phyloP scores from a whole-genome alignment of 2,329 filamentous ascomycete species.

The Penicillium sclerotiorum region DNA sequence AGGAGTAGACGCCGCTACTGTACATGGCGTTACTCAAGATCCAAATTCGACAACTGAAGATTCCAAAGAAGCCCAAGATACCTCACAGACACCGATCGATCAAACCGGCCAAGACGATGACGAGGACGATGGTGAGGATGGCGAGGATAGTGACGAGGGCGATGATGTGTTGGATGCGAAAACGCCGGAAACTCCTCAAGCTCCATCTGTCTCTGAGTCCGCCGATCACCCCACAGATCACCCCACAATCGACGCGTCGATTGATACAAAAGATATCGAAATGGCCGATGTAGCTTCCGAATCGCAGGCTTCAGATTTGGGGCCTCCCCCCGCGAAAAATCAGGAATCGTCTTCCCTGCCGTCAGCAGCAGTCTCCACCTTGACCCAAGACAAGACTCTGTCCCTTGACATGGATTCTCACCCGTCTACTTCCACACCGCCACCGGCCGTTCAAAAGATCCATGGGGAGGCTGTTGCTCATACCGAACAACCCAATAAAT shows the following conservation, averaged over 20 bases:
- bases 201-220: slow-evolving; percentile 29
- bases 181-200: slow-evolving; percentile 42
- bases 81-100: slow-evolving; percentile 41
- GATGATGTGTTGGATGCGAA: slow-evolving; percentile 52
- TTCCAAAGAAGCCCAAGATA: slow-evolving; percentile 52
- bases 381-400: no score
- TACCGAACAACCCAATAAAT: no score
- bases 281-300: slow-evolving; percentile 22
- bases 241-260: slow-evolving; percentile 13
- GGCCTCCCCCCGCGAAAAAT: slow-evolving; percentile 3
- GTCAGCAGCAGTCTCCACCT: no score
- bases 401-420: no score
- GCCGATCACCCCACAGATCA: slow-evolving; percentile 21
- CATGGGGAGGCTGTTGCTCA: no score
- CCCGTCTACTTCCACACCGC: no score
- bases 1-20: slow-evolving; percentile 39
- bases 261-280: slow-evolving; percentile 23
- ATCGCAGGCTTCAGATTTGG: slow-evolving; percentile 6
- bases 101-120: slow-evolving; percentile 50
- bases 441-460: no score
- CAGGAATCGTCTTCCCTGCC: slow-evolving; percentile 4
- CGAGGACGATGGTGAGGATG: slow-evolving; percentile 53
- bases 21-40: slow-evolving; percentile 44
- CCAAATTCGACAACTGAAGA: slow-evolving; percentile 36
- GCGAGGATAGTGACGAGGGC: slow-evolving; percentile 54